Evolutionary conservation across 2,329 filamentous ascomycete genomes (phyloP).

Genomic region (Cryphonectria japonica): DNA sequence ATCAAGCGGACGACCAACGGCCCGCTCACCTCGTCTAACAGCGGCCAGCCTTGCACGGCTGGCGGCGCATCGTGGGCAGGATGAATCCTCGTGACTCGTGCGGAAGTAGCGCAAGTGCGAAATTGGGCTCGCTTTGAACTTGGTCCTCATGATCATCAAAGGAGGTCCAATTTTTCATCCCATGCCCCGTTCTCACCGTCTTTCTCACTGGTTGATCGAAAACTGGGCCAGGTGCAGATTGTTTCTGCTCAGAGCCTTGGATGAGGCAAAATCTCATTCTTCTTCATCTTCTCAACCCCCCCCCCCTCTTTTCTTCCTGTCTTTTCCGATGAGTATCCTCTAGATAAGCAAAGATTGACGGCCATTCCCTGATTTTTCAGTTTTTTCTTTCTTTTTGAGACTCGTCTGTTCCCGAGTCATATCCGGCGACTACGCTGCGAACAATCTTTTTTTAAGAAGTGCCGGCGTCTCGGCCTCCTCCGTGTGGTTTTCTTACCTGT

Average conservation of each 20-base stretch:
- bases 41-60: conserved; percentile 17
- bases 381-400: neutral
- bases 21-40: conserved; percentile 10
- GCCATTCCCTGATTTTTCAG: conserved; percentile 9
- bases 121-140: neutral
- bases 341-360: conserved; percentile 18
- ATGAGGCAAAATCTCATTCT: conserved; percentile 13
- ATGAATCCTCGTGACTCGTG: conserved; percentile 16
- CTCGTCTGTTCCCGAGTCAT: neutral
- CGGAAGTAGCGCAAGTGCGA: conserved; percentile 23
- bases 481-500: conserved; percentile 21
- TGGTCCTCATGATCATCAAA: conserved; percentile 16
- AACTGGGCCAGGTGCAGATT: conserved; percentile 22
- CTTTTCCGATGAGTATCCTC: conserved; percentile 10
- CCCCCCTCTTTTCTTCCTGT: conserved; percentile 8
- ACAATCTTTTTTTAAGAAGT: neutral
- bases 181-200: conserved; percentile 21
- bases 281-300: neutral
- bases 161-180: conserved; percentile 21
- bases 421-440: conserved; percentile 4
- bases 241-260: conserved; percentile 19
- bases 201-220: conserved; percentile 24
- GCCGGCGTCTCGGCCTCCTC: conserved; percentile 13
- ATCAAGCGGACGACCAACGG: conserved; percentile 26
- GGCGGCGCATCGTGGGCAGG: conserved; percentile 6